A percentile compares a stretch with the other conserved stretches of the same genome.
Conservation (phyloP, 2,329 filamentous ascomycete genomes). For the Colletotrichum australisinense region DNA sequence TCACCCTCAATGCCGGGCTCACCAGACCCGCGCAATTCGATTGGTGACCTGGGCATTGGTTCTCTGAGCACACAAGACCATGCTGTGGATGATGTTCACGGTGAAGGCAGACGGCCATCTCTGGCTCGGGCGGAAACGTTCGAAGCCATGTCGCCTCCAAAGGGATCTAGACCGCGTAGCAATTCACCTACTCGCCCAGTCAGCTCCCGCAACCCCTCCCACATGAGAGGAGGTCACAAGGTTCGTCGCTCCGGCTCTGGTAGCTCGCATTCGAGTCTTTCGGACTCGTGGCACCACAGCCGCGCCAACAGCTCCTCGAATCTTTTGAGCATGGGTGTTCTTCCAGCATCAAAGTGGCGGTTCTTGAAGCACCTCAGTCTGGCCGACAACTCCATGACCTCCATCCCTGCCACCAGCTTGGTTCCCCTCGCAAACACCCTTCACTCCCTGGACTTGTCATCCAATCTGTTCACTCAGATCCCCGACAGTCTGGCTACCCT, state of each 20-base stretch:
- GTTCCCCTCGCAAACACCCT: constrained; percentile 87
- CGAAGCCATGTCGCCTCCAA: constrained; percentile 56
- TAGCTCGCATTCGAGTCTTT: constrained; percentile 87
- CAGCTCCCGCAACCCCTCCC: constrained; percentile 79
- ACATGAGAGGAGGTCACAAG: constrained; percentile 76
- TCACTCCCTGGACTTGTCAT: constrained; percentile 91
- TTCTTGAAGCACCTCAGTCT: constrained; percentile 93
- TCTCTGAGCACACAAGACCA: constrained; percentile 68
- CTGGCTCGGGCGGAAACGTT: constrained; percentile 60
- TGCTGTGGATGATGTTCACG: constrained; percentile 54
- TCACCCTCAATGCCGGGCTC: constrained; percentile 78
- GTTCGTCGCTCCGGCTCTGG: constrained; percentile 89
- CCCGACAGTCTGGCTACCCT: constrained; percentile 90
- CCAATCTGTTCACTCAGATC: constrained; percentile 93
- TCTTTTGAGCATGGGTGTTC: constrained; percentile 74
- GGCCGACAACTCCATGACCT: constrained; percentile 89
- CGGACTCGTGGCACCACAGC: constrained; percentile 70
- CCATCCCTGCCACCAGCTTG: constrained; percentile 80
- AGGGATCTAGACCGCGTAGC: constrained; percentile 72
- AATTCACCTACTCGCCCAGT: constrained; percentile 83
- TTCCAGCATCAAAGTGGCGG: constrained; percentile 92
- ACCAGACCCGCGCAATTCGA: constrained; percentile 60
- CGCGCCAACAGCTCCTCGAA: constrained; percentile 81
- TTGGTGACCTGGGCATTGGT: constrained; percentile 65
- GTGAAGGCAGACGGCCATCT: constrained; percentile 55